Percentiles rank a stretch among this genome's conserved stretches.
These are phyloP conservation scores for Tuber borchii DNA, from an alignment of 495 filamentous ascomycete species.

Conservation along the genomic window DNA sequence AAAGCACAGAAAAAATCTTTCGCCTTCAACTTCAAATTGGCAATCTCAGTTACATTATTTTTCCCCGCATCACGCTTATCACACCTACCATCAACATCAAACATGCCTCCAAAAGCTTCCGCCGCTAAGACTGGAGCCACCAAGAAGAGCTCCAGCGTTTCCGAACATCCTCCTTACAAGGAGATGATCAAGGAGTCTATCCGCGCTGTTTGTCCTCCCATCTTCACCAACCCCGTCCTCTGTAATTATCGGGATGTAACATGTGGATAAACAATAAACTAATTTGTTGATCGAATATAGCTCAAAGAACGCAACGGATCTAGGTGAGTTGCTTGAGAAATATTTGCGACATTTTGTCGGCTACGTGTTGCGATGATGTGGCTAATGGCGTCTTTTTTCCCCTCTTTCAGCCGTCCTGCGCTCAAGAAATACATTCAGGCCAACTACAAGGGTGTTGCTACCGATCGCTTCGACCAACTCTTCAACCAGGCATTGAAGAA, in stretches of 20 bases:
- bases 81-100: constrained; percentile 9
- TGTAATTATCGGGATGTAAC: constrained; percentile 19
- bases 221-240: constrained; percentile 40
- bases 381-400: constrained; percentile 9
- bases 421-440: constrained; percentile 97
- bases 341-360: not conserved
- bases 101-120: constrained; percentile 50
- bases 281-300: constrained; percentile 46
- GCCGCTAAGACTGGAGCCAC: constrained; percentile 43
- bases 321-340: constrained; percentile 49
- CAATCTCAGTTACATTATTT: constrained; percentile 23
- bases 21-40: constrained; percentile 10
- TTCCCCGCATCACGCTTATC: constrained; percentile 13
- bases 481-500: constrained; percentile 89
- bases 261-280: constrained; percentile 21
- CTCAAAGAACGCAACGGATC: constrained; percentile 61
- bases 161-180: constrained; percentile 56
- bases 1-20: constrained; percentile 11
- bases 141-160: constrained; percentile 50
- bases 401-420: constrained; percentile 66
- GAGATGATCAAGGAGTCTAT: constrained; percentile 66
- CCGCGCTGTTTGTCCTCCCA: constrained; percentile 53
- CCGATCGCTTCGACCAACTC: constrained; percentile 72
- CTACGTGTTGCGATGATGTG: constrained; percentile 31
- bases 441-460: constrained; percentile 81